These are phyloP conservation scores for Albifimbria verrucaria DNA, from an alignment of 2,329 filamentous ascomycete genomes.

Conservation along the genomic window DNA sequence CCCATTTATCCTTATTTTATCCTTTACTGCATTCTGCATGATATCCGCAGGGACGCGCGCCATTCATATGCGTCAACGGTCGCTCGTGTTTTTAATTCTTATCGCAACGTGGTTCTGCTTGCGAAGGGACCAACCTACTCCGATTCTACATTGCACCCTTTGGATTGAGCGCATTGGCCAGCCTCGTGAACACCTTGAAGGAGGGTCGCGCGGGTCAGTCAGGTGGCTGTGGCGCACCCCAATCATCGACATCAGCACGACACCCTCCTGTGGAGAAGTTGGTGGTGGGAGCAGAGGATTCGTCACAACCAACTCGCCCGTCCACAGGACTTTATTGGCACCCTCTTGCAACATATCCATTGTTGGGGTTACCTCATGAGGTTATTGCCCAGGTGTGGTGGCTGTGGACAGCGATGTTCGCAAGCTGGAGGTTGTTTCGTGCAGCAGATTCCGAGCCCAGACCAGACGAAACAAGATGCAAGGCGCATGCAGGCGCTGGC, in stretches of 20 bases:
- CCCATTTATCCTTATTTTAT: too few relatives aligned
- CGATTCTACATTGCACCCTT: not conserved
- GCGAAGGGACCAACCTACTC: not conserved
- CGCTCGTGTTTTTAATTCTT: not conserved
- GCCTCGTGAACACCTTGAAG: constrained; percentile 26
- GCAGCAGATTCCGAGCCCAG: not conserved
- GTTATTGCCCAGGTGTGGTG: not conserved
- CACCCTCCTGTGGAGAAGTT: constrained; percentile 11
- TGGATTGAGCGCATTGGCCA: constrained; percentile 20
- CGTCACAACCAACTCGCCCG: too few relatives aligned
- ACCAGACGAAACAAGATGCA: not conserved
- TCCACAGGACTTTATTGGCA: not conserved
- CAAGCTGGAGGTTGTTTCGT: not conserved
- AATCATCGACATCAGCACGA: constrained; percentile 24
- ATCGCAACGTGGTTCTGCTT: not conserved
- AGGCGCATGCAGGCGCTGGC: not conserved
- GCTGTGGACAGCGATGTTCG: not conserved
- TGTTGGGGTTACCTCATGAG: not conserved
- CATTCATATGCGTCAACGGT: not conserved
- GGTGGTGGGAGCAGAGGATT: not conserved
- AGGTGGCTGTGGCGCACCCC: constrained; percentile 34
- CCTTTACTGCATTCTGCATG: too few relatives aligned
- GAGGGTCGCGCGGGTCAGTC: constrained; percentile 29
- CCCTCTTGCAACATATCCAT: not conserved
- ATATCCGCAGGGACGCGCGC: not conserved